phyloP scores from a whole-genome alignment of 805 yeast genomes.

The Lipomyces starkeyi region DNA sequence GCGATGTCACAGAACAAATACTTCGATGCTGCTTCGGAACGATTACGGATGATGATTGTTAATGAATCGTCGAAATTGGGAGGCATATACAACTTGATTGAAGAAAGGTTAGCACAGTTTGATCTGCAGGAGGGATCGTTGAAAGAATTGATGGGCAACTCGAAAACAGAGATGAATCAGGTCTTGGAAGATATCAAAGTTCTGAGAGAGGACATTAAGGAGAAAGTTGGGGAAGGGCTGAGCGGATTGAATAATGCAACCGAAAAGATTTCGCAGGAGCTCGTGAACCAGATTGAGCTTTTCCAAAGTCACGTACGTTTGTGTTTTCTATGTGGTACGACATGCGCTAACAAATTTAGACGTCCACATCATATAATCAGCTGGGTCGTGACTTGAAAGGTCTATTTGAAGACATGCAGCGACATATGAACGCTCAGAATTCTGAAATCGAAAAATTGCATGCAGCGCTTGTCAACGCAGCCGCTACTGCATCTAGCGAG shows the following conservation, averaged over 20 bases:
- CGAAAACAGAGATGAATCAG: constrained; percentile 35
- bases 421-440: constrained; percentile 33
- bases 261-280: constrained; percentile 35
- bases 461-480: constrained; percentile 24
- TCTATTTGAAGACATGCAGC: constrained; percentile 38
- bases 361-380: constrained; percentile 36
- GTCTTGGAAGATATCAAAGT: constrained; percentile 35
- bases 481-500: constrained; percentile 17
- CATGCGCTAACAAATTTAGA: constrained; percentile 7
- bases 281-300: constrained; percentile 31
- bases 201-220: constrained; percentile 38
- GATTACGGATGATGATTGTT: constrained; percentile 23
- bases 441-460: constrained; percentile 36
- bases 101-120: constrained; percentile 23
- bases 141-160: constrained; percentile 24
- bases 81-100: constrained; percentile 31
- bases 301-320: constrained; percentile 28
- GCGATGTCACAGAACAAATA: constrained; percentile 47
- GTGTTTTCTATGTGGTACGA: not conserved
- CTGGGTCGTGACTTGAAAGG: constrained; percentile 39
- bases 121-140: constrained; percentile 22
- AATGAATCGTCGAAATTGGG: constrained; percentile 32
- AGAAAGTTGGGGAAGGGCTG: constrained; percentile 38
- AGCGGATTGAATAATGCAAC: constrained; percentile 32
- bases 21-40: constrained; percentile 20